Conservation (phyloP, 768 basidiomycete species). For the Psilocybe azurescens region DNA sequence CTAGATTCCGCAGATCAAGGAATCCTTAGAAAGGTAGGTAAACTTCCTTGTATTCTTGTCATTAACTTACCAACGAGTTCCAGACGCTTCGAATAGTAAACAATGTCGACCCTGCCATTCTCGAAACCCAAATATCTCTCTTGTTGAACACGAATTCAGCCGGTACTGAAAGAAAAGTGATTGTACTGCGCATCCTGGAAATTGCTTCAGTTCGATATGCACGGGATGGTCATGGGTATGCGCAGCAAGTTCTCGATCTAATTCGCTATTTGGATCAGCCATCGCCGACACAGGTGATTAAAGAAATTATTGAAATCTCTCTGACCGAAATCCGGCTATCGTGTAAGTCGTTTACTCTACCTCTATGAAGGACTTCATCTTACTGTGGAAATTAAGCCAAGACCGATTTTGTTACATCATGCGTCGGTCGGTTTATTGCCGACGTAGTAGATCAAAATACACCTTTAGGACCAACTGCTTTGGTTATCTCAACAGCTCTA, state of each 20-base stretch:
- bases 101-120: slow-evolving; percentile 61
- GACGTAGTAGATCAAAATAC: slow-evolving; percentile 43
- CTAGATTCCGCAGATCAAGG: slow-evolving; percentile 62
- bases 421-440: slow-evolving; percentile 47
- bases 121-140: slow-evolving; percentile 56
- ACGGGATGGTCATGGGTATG: slow-evolving; percentile 65
- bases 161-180: slow-evolving; percentile 44
- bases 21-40: slow-evolving; percentile 64
- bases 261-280: slow-evolving; percentile 43
- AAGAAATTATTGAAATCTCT: slow-evolving; percentile 60
- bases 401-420: slow-evolving; percentile 18
- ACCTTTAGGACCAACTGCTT: slow-evolving; percentile 57
- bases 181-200: slow-evolving; percentile 27
- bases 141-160: slow-evolving; percentile 38
- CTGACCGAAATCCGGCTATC: slow-evolving; percentile 50
- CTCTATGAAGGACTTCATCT: neutral
- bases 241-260: slow-evolving; percentile 49
- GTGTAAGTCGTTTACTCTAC: slow-evolving; percentile 40
- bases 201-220: slow-evolving; percentile 24
- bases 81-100: slow-evolving; percentile 68
- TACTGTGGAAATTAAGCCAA: slow-evolving; percentile 11
- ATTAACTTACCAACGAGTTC: slow-evolving; percentile 24
- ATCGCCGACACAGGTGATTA: slow-evolving; percentile 49
- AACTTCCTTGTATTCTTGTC: neutral
- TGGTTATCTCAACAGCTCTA: slow-evolving; percentile 72